Evolutionary conservation across 345 rosid species (phyloP).

Genomic region (Pelargonium nanum): DNA sequence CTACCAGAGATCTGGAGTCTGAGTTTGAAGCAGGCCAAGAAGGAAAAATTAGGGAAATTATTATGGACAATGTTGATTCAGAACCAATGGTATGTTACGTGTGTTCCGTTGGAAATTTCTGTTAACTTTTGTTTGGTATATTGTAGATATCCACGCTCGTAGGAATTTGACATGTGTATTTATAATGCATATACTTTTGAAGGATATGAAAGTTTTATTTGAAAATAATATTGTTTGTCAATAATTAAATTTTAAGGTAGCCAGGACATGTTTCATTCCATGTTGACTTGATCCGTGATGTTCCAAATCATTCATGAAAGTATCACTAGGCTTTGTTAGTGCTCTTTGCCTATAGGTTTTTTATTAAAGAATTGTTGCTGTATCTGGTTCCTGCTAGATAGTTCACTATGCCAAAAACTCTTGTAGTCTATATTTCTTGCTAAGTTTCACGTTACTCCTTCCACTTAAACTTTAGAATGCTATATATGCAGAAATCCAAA

Average conservation of each 20-base stretch:
- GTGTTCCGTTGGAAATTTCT: not conserved
- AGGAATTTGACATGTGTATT: not conserved
- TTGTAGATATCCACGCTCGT: not conserved
- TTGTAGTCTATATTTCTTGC: too few relatives aligned
- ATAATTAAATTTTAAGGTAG: not conserved
- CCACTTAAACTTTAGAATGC: conserved; percentile 7
- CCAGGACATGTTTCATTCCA: too few relatives aligned
- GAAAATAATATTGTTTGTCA: not conserved
- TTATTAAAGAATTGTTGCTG: not conserved
- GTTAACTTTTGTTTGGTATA: not conserved
- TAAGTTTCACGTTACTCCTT: not conserved
- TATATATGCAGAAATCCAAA: conserved; percentile 41
- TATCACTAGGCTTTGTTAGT: too few relatives aligned
- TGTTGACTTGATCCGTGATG: too few relatives aligned
- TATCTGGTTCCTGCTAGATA: not conserved
- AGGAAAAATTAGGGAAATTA: conserved; percentile 82
- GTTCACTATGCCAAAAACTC: not conserved
- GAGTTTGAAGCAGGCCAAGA: conserved; percentile 69
- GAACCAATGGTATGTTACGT: conserved; percentile 41
- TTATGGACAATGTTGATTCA: conserved; percentile 52
- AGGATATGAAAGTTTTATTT: not conserved
- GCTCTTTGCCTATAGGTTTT: too few relatives aligned
- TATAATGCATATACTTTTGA: not conserved
- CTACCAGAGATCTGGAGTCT: conserved; percentile 76
- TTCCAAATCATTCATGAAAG: too few relatives aligned